A percentile compares a stretch with the other conserved stretches of the same genome.
Conservation (phyloP, 495 filamentous ascomycete species). For the Delitschia confertaspora region DNA sequence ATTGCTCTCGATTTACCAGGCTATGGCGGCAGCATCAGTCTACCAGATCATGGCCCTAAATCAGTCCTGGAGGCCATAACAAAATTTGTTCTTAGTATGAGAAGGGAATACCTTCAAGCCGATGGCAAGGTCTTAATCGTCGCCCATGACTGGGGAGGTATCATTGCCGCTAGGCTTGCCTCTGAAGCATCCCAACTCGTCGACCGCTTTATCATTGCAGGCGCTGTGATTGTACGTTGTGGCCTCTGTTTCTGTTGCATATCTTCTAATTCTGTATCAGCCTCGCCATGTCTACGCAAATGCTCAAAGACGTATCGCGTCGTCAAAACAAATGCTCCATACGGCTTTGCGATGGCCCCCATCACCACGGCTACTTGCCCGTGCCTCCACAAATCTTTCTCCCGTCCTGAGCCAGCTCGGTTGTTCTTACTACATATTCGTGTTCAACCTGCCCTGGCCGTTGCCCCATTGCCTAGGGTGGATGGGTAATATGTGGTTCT, state of each 20-base stretch:
- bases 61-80: constrained; percentile 44
- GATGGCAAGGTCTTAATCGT: constrained; percentile 41
- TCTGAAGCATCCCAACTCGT: constrained; percentile 46
- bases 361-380: constrained; percentile 36
- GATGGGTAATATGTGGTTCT: constrained; percentile 40
- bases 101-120: constrained; percentile 35
- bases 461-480: constrained; percentile 36
- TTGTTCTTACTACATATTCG: constrained; percentile 45
- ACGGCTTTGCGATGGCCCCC: constrained; percentile 38
- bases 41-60: constrained; percentile 41
- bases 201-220: constrained; percentile 45
- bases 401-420: constrained; percentile 39
- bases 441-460: constrained; percentile 39
- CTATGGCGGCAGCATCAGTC: constrained; percentile 45
- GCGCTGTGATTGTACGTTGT: constrained; percentile 45
- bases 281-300: constrained; percentile 17
- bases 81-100: constrained; percentile 42
- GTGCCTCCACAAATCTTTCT: constrained; percentile 35
- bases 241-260: constrained; percentile 2
- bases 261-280: constrained; percentile 6
- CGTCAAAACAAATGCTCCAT: constrained; percentile 41
- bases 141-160: constrained; percentile 50
- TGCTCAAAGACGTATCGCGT: constrained; percentile 26
- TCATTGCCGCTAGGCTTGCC: constrained; percentile 45
- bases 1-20: constrained; percentile 50